Evolutionary conservation across 768 basidiomycete genomes (phyloP), one percentile per base, ranked within the genome.

Genomic region (Boletus pseudo-olivaceus): DNA sequence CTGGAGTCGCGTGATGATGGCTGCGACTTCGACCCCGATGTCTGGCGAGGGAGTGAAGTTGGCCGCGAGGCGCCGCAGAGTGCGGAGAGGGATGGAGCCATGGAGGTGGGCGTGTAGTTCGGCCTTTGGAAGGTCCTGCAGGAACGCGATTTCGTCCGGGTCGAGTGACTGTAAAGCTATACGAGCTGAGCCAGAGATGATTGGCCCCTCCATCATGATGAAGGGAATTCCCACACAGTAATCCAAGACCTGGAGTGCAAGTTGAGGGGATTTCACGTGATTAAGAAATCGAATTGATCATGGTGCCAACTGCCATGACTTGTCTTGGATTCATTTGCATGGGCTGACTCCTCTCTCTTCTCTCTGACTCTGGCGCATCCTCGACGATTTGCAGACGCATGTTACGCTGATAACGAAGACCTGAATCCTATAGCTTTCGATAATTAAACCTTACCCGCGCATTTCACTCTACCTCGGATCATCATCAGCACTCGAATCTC

Each of bases 61-160:
- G 9, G 61, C 58, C 0, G 85, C 87, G 14, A 93, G 81, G 8
- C 82, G 76, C 57, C 82, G 81, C 0, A 93, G 77, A 27, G 82
- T 70, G 0, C 71, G 49, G 26, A 91, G 71, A 1, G 91, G 91
- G 33, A 93, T 92, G 10, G 83, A 93, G 0, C 90, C 90, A 60
- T 92, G 92, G 5, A 92, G 79, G 63, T 93, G 90, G 0, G 90
- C 91, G 57, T 93, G 91, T 0, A 93, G 78, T 64, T 94, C 91
- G 1, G 90, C 89, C 68, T 93, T 93, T 10, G 87, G 87, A 0
- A 92, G 76, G 1, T 57, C 53, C 45, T 80, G 74, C 40, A 93
- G 73, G 67, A 92, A 93, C 6, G 66, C 34, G 23, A 84, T 47
- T 58, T 91, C 83, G 7, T 70, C 57, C 0, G 72, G 57, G 10